phyloP scores from a whole-genome alignment of 2,329 filamentous ascomycete genomes.

The Colletotrichum shisoi region DNA sequence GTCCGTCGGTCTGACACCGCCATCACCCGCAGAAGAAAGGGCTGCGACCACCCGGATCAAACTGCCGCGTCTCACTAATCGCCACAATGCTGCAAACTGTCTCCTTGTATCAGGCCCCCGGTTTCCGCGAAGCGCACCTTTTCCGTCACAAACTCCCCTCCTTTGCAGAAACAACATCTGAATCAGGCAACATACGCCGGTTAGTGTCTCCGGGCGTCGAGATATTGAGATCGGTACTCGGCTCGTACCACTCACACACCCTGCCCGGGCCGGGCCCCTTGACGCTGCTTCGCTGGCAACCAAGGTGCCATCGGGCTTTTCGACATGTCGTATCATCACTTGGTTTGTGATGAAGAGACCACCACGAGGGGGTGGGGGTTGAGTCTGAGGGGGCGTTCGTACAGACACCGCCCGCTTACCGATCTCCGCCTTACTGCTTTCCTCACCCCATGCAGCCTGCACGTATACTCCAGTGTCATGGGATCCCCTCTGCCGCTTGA shows the following conservation, averaged over 20 bases:
- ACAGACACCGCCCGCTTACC: constrained; percentile 16
- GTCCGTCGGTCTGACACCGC: background rate
- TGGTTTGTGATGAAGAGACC: constrained; percentile 5
- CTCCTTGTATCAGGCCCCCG: background rate
- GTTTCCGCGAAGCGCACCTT: constrained; percentile 14
- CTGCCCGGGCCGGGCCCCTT: constrained; percentile 23
- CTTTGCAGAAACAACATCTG: constrained; percentile 25
- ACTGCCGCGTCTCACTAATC: constrained; percentile 19
- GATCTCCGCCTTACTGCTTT: constrained; percentile 37
- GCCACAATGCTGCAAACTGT: constrained; percentile 17
- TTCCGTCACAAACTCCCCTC: constrained; percentile 13
- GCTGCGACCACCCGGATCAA: background rate
- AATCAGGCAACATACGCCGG: constrained; percentile 15
- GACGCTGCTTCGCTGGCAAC: constrained; percentile 34
- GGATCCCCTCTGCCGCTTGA: constrained; percentile 21
- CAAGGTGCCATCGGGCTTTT: constrained; percentile 19
- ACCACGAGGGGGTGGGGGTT: background rate
- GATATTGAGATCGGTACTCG: constrained; percentile 37
- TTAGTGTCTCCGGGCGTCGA: constrained; percentile 19
- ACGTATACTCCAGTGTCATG: constrained; percentile 27
- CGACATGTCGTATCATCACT: constrained; percentile 24
- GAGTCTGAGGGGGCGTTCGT: constrained; percentile 21
- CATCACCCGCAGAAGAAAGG: background rate
- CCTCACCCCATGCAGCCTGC: constrained; percentile 35
- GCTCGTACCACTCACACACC: constrained; percentile 33